phyloP scores from a whole-genome alignment of 2,329 filamentous ascomycete species.

The Diplodia intermedia region DNA sequence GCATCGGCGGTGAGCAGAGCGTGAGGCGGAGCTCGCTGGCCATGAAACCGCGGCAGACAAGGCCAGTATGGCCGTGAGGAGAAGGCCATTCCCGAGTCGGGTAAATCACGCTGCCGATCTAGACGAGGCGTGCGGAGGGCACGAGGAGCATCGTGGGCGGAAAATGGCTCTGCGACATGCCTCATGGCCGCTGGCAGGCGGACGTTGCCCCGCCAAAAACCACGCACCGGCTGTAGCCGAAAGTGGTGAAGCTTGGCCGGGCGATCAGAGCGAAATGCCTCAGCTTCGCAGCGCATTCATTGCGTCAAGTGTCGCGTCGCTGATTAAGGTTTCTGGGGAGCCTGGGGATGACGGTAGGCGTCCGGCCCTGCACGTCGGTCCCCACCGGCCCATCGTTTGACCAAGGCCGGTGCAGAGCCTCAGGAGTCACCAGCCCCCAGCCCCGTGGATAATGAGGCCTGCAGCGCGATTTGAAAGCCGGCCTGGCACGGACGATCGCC shows the following conservation, averaged over 20 bases:
- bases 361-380: neutral
- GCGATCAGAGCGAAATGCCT: conserved; percentile 27
- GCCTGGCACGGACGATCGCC: conserved; percentile 5
- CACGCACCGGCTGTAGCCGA: conserved; percentile 30
- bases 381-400: neutral
- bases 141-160: conserved; percentile 5
- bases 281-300: conserved; percentile 6
- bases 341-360: conserved; percentile 6
- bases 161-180: neutral
- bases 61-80: conserved; percentile 5
- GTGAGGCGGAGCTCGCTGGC: neutral
- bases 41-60: neutral
- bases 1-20: conserved; percentile 12
- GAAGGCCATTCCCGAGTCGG: neutral
- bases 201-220: conserved; percentile 12
- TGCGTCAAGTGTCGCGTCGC: conserved; percentile 12
- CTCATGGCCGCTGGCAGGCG: conserved; percentile 9
- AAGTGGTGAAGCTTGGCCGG: conserved; percentile 24
- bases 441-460: neutral
- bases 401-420: conserved; percentile 13
- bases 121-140: conserved; percentile 14
- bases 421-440: neutral
- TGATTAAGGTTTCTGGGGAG: conserved; percentile 19
- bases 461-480: conserved; percentile 8
- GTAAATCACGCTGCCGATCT: conserved; percentile 28